Percentiles rank a stretch among this genome's conserved stretches.
These are phyloP conservation scores for Amborella trichopoda DNA, from an alignment of 164 flowering plant genomes.

Conservation along the genomic window DNA sequence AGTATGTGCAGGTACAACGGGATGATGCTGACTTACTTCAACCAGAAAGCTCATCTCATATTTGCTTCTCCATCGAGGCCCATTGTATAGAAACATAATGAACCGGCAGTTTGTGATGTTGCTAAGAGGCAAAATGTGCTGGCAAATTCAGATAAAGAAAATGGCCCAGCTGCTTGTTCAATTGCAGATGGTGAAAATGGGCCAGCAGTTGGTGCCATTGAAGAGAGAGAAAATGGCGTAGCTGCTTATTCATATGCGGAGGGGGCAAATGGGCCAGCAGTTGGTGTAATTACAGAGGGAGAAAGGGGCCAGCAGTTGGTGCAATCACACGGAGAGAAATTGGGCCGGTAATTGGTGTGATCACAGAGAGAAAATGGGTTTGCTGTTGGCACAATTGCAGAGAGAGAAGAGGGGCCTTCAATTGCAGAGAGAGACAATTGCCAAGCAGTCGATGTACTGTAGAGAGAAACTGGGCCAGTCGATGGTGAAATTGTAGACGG, in stretches of 20 bases:
- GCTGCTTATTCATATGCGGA: neutral
- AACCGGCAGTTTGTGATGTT: neutral
- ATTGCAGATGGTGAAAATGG: neutral
- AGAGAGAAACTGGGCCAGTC: too few relatives aligned
- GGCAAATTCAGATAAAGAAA: too few relatives aligned
- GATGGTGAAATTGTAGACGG: too few relatives aligned
- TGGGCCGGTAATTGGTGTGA: neutral
- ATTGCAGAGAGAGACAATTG: neutral
- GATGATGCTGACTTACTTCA: neutral
- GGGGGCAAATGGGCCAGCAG: neutral
- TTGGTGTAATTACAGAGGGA: neutral
- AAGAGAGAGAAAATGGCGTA: neutral
- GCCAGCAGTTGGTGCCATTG: neutral
- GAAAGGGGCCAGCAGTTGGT: neutral
- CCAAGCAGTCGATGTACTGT: neutral
- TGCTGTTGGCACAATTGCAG: neutral
- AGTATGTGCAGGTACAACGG: neutral
- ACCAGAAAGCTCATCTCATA: too few relatives aligned
- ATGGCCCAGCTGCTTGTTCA: neutral
- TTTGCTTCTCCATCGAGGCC: neutral
- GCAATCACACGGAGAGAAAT: neutral
- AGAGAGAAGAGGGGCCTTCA: neutral
- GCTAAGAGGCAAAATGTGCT: neutral
- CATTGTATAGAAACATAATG: neutral
- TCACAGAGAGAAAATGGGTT: neutral